phyloP scores from a whole-genome alignment of 495 filamentous ascomycete species.

The Cercophora samala region DNA sequence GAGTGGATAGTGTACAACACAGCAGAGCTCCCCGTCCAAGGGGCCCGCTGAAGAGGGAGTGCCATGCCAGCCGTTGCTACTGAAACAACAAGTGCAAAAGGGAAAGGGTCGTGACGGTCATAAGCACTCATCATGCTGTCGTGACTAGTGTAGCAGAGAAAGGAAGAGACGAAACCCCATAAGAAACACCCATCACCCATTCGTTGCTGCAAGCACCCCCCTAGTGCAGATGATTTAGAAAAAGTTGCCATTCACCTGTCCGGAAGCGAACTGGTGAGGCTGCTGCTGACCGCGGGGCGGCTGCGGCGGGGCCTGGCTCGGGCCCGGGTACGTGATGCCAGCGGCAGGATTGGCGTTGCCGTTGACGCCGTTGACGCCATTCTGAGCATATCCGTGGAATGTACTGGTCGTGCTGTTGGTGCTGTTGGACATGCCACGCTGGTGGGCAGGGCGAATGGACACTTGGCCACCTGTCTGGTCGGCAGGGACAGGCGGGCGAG shows the following conservation, averaged over 20 bases:
- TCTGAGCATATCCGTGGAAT: conserved; percentile 29
- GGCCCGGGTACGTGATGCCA: conserved; percentile 26
- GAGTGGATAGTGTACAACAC: conserved; percentile 41
- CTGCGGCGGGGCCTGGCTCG: conserved; percentile 27
- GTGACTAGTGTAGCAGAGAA: conserved; percentile 33
- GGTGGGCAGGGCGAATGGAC: conserved; percentile 32
- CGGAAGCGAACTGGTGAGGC: conserved; percentile 21
- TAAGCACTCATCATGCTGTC: conserved; percentile 30
- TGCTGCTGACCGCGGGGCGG: conserved; percentile 26
- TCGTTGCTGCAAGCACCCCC: conserved; percentile 20
- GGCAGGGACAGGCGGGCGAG: conserved; percentile 34
- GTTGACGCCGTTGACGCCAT: conserved; percentile 32
- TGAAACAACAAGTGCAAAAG: conserved; percentile 28
- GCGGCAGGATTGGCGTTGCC: conserved; percentile 21
- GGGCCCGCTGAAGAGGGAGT: conserved; percentile 22
- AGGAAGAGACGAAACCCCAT: conserved; percentile 23
- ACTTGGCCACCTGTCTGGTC: conserved; percentile 45
- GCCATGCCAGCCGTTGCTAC: conserved; percentile 33
- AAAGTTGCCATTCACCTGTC: neutral
- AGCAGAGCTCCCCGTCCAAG: conserved; percentile 23
- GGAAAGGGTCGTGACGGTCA: conserved; percentile 33
- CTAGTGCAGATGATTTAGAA: conserved; percentile 7
- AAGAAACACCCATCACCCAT: conserved; percentile 25
- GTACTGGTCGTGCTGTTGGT: conserved; percentile 28
- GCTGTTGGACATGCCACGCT: conserved; percentile 34